Percentiles rank a stretch among this genome's conserved stretches.
Evolutionary conservation across 169 alveolate genomes (phyloP).

Genomic region (Perkinsus chesapeaki): DNA sequence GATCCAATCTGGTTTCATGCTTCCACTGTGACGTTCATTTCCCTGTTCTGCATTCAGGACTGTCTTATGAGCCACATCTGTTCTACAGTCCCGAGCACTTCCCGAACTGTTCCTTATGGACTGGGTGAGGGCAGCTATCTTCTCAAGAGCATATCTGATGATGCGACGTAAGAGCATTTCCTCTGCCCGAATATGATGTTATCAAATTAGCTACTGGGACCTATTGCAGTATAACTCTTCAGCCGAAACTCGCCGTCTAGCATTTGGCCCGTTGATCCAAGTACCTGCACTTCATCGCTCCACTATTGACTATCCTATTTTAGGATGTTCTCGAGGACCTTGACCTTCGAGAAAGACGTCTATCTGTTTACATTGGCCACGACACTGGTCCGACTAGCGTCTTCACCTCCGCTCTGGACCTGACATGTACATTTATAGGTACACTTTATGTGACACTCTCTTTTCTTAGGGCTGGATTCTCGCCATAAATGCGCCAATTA

Average conservation of each 20-base stretch:
- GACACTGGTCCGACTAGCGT: not conserved
- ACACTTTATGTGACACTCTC: not conserved
- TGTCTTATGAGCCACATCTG: not conserved
- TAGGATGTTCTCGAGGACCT: not conserved
- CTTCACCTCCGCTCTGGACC: not conserved
- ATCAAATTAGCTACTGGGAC: conserved; percentile 1
- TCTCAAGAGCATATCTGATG: not conserved
- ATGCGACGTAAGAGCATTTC: too few relatives aligned
- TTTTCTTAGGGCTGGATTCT: not conserved
- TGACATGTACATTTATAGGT: not conserved
- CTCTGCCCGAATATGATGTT: too few relatives aligned
- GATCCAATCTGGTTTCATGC: too few relatives aligned
- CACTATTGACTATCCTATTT: not conserved
- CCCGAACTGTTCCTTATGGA: not conserved
- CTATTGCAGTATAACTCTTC: not conserved
- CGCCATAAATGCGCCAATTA: not conserved
- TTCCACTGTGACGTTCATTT: not conserved
- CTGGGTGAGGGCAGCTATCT: not conserved
- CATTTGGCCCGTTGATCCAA: not conserved
- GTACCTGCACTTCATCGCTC: not conserved
- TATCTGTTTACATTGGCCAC: not conserved
- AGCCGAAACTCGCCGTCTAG: not conserved
- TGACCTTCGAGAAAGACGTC: not conserved
- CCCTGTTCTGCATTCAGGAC: not conserved
- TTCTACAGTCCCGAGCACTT: not conserved